Conservation (phyloP, 2,329 filamentous ascomycete species). For the Cladophialophora immunda region DNA sequence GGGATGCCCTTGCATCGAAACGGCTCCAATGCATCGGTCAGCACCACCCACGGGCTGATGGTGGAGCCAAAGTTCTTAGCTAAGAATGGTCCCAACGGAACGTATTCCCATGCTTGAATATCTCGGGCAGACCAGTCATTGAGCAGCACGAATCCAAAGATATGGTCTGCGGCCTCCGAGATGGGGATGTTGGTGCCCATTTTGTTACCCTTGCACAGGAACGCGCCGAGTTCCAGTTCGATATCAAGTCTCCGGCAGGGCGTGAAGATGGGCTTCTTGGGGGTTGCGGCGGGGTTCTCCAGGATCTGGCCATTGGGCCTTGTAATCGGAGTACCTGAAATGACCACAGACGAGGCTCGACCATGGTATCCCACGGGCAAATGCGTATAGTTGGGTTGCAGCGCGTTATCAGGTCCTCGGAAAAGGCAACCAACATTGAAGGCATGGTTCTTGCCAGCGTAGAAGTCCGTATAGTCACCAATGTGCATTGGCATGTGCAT, state of each 20-base stretch:
- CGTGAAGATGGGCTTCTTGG: slow-evolving; percentile 70
- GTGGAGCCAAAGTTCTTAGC: slow-evolving; percentile 83
- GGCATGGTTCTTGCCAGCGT: slow-evolving; percentile 80
- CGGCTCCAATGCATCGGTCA: slow-evolving; percentile 77
- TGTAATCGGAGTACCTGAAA: slow-evolving; percentile 68
- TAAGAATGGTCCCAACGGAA: slow-evolving; percentile 83
- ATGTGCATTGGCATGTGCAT: slow-evolving; percentile 79
- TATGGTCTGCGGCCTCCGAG: slow-evolving; percentile 70
- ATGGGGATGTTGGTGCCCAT: slow-evolving; percentile 72
- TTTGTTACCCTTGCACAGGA: slow-evolving; percentile 71
- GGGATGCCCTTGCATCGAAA: slow-evolving; percentile 65
- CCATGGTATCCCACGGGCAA: slow-evolving; percentile 85
- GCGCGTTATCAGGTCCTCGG: slow-evolving; percentile 73
- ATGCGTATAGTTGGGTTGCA: slow-evolving; percentile 83
- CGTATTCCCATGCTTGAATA: slow-evolving; percentile 84
- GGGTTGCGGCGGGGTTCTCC: slow-evolving; percentile 67
- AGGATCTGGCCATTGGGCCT: slow-evolving; percentile 80
- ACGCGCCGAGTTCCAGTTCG: slow-evolving; percentile 81
- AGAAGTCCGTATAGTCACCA: slow-evolving; percentile 87
- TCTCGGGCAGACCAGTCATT: slow-evolving; percentile 90
- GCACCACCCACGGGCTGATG: slow-evolving; percentile 80
- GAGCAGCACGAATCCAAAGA: slow-evolving; percentile 83
- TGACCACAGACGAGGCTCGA: slow-evolving; percentile 64
- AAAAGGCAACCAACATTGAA: slow-evolving; percentile 74
- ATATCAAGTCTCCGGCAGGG: slow-evolving; percentile 76